Conservation (phyloP, 331 rosid species). For the Malus hybrid region DNA sequence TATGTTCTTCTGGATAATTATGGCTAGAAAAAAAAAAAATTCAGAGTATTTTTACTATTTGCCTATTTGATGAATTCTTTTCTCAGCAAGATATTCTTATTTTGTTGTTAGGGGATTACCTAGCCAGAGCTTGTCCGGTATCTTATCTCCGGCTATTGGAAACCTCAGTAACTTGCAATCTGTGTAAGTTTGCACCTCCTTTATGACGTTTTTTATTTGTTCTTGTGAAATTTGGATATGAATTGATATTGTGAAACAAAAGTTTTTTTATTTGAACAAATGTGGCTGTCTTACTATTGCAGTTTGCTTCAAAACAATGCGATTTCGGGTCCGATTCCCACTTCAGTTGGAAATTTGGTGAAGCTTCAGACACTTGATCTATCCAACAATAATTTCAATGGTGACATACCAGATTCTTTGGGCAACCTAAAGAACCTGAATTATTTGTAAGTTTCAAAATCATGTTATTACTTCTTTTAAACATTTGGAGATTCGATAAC, state of each 20-base stretch:
- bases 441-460: conserved; percentile 67
- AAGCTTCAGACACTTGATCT: conserved; percentile 94
- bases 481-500: conserved; percentile 10
- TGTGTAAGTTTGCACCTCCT: conserved; percentile 53
- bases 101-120: conserved; percentile 70
- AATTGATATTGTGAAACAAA: neutral
- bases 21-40: conserved; percentile 2
- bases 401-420: conserved; percentile 75
- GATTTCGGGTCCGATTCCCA: conserved; percentile 79
- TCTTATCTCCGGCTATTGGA: conserved; percentile 74
- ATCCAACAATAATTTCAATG: conserved; percentile 65
- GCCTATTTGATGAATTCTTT: conserved; percentile 4
- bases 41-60: neutral
- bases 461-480: neutral
- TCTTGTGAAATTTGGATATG: neutral
- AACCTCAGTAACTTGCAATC: conserved; percentile 78
- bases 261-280: neutral
- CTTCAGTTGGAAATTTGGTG: conserved; percentile 62
- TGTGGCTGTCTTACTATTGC: conserved; percentile 6
- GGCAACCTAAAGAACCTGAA: conserved; percentile 79
- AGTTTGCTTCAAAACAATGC: conserved; percentile 94
- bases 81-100: neutral
- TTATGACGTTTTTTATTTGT: neutral
- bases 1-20: conserved; percentile 33
- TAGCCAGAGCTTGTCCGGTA: conserved; percentile 91